phyloP scores from a whole-genome alignment of 495 filamentous ascomycete species.

The Elasticomyces elasticus region DNA sequence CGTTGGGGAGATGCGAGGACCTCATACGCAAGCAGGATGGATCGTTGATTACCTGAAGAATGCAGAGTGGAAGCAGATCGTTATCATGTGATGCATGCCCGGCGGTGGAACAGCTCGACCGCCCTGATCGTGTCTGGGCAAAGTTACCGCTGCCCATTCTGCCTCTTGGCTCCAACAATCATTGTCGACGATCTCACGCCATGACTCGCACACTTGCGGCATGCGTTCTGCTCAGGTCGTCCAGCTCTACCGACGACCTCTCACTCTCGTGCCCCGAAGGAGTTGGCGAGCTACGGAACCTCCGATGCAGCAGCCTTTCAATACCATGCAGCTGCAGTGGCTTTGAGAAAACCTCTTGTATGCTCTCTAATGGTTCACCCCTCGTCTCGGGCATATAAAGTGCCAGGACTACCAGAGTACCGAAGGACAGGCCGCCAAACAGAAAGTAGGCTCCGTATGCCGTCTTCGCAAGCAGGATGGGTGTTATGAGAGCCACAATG shows the following conservation, averaged over 20 bases:
- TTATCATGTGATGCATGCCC: too few relatives aligned
- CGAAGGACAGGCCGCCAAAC: constrained; percentile 42
- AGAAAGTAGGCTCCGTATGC: constrained; percentile 52
- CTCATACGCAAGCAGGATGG: too few relatives aligned
- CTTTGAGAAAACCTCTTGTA: constrained; percentile 43
- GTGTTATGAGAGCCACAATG: constrained; percentile 55
- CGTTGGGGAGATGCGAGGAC: too few relatives aligned
- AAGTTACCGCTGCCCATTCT: too few relatives aligned
- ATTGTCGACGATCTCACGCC: background rate
- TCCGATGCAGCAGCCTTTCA: background rate
- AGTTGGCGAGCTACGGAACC: background rate
- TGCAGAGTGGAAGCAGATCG: too few relatives aligned
- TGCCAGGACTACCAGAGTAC: constrained; percentile 42
- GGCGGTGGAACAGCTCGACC: too few relatives aligned
- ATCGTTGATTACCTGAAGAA: too few relatives aligned
- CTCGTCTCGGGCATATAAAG: constrained; percentile 54
- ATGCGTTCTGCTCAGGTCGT: background rate
- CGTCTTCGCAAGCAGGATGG: constrained; percentile 48
- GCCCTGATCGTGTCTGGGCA: too few relatives aligned
- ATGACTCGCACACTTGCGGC: background rate
- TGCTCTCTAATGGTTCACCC: constrained; percentile 46
- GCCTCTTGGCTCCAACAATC: too few relatives aligned
- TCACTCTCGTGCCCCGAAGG: background rate
- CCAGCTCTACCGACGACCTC: background rate
- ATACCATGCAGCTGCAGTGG: constrained; percentile 1